Percentiles rank a stretch among this genome's conserved stretches.
Evolutionary conservation across 106 monocot genomes (phyloP).

Genomic region (Narthecium ossifragum): DNA sequence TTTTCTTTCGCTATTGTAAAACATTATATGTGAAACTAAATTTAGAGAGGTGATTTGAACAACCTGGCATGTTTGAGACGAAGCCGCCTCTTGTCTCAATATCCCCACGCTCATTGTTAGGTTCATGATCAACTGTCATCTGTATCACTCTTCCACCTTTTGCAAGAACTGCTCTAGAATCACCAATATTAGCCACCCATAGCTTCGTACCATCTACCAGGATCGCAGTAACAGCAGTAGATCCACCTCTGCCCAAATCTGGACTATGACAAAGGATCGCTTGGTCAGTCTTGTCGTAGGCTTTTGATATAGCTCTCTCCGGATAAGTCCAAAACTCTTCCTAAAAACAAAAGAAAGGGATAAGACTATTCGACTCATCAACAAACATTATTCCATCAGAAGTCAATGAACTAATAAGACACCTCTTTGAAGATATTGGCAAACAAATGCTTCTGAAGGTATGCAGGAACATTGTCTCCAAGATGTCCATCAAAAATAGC

Average conservation of each 20-base stretch:
- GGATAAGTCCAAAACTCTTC: constrained; percentile 75
- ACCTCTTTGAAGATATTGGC: constrained; percentile 79
- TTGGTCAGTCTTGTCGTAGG: constrained; percentile 85
- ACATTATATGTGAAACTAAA: too few species aligned
- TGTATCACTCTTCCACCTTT: constrained; percentile 46
- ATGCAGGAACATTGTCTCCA: constrained; percentile 65
- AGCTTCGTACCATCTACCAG: constrained; percentile 46
- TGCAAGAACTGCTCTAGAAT: constrained; percentile 72
- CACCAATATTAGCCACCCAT: constrained; percentile 83
- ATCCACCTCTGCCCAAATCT: constrained; percentile 73
- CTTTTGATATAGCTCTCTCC: constrained; percentile 60
- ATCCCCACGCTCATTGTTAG: constrained; percentile 50
- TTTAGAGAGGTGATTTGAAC: too few species aligned
- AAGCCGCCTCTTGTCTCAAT: constrained; percentile 88
- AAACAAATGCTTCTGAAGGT: constrained; percentile 78
- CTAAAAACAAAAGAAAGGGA: constrained; percentile 29
- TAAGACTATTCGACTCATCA: too few species aligned
- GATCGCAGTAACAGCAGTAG: constrained; percentile 91
- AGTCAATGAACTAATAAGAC: neutral
- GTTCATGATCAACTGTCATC: constrained; percentile 80
- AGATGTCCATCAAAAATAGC: constrained; percentile 87
- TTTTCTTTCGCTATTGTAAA: too few species aligned
- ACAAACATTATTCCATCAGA: too few species aligned
- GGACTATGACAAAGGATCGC: constrained; percentile 65
- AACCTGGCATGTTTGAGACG: constrained; percentile 93